Evolutionary conservation across 2,329 filamentous ascomycete species (phyloP), one percentile per base, ranked within the genome.

Genomic region (Microcyclosporella mali): DNA sequence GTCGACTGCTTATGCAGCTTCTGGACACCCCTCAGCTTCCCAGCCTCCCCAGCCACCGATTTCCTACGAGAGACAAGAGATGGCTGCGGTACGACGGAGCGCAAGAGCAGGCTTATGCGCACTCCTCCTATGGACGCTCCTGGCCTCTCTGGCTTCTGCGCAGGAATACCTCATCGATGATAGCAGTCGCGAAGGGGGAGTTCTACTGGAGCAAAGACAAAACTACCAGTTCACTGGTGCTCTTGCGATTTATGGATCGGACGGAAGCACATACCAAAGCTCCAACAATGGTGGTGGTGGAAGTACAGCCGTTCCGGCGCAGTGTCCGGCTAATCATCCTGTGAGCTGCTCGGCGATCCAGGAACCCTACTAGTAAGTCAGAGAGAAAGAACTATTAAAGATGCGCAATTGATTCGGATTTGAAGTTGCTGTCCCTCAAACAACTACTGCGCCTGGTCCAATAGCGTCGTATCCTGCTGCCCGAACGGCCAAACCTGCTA

Each of bases 311-410:
- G 63, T 64, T 1, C 59, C 53, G 31, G 62, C 61, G 8, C 49
- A 56, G 47, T 65, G 62, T 54, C 63, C 63, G 2, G 53, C 58
- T n/a, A 56, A 56, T 37, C 55, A 60, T 37, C 69, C 47, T 2
- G 49, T 66, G 41, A 68, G 65, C 51, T 73, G 70, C 51, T 63
- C 60, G 33, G 63, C 57, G 21, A 67, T 72, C 36, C 56, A 62
- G 27, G 59, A 67, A 33, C 60, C 66, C 6, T 64, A 66, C 40
- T 73, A 67, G 70, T 71, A 52, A 49, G 65, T 52, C 21, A 25
- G 21, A 6, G 21, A 25, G 21, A 6, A 9, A 4, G 9, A 6
- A 9, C 21, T 4, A 25, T 25, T 4, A 25, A 25, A 25, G 21
- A 25, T 25, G 21, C 21, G 21, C 21, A 9, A 25, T 19, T 27